phyloP scores from a whole-genome alignment of 345 rosid genomes.

The Pistacia vera region DNA sequence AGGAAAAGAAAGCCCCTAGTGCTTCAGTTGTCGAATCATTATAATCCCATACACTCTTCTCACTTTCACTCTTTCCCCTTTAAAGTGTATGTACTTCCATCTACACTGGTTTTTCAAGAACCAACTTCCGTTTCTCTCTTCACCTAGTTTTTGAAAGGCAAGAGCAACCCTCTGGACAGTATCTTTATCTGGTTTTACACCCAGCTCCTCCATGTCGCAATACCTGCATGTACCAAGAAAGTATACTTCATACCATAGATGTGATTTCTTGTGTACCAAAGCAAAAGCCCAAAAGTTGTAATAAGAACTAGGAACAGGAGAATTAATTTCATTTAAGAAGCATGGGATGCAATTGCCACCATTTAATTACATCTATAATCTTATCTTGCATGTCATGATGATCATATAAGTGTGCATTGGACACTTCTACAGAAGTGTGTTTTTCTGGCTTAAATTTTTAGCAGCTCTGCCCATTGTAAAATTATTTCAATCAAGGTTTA shows the following conservation, averaged over 20 bases:
- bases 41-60: slow-evolving; percentile 49
- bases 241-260: background rate
- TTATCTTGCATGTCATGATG: slow-evolving; percentile 72
- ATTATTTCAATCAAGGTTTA: too few relatives aligned
- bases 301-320: background rate
- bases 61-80: slow-evolving; percentile 77
- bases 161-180: slow-evolving; percentile 60
- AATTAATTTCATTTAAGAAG: background rate
- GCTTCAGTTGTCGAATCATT: slow-evolving; percentile 11
- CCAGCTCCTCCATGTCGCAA: slow-evolving; percentile 96
- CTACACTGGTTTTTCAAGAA: slow-evolving; percentile 58
- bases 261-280: background rate
- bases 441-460: too few relatives aligned
- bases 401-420: too few relatives aligned
- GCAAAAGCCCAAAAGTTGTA: background rate
- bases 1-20: background rate
- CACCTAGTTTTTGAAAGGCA: slow-evolving; percentile 60
- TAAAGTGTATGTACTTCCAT: slow-evolving; percentile 81
- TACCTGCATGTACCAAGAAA: slow-evolving; percentile 42
- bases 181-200: slow-evolving; percentile 81
- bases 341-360: background rate
- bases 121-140: slow-evolving; percentile 56
- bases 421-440: too few relatives aligned
- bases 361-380: slow-evolving; percentile 60
- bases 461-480: too few relatives aligned